These are phyloP conservation scores for Coemansia asiatica DNA, from an alignment of 192 early-diverging fungal species.

Conservation along the genomic window DNA sequence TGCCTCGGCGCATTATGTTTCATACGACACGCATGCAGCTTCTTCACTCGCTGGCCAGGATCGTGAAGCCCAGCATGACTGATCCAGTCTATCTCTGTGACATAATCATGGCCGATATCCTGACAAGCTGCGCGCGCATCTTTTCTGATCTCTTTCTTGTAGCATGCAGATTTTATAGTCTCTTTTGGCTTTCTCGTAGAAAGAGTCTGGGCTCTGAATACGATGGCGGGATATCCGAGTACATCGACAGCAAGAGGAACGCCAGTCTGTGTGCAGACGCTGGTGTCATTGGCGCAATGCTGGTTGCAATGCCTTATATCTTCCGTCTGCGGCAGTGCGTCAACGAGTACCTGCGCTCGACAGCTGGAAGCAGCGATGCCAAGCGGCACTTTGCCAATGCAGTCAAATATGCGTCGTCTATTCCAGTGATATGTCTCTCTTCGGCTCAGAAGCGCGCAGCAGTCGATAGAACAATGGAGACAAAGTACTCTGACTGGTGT, in stretches of 20 bases:
- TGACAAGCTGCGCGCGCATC: slow-evolving; percentile 90
- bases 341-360: slow-evolving; percentile 43
- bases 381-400: slow-evolving; percentile 87
- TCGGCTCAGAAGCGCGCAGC: slow-evolving; percentile 29
- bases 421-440: slow-evolving; percentile 54
- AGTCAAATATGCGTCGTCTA: slow-evolving; percentile 81
- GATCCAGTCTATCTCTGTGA: slow-evolving; percentile 69
- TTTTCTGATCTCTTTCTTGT: slow-evolving; percentile 74
- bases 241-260: slow-evolving; percentile 8
- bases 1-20: slow-evolving; percentile 36
- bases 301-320: slow-evolving; percentile 43
- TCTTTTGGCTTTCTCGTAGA: slow-evolving; percentile 32
- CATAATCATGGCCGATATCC: slow-evolving; percentile 89
- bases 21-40: slow-evolving; percentile 46
- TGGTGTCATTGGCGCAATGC: slow-evolving; percentile 21
- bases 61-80: slow-evolving; percentile 37
- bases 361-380: slow-evolving; percentile 32
- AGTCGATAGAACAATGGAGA: slow-evolving; percentile 15
- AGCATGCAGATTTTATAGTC: slow-evolving; percentile 56
- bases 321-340: slow-evolving; percentile 57
- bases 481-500: slow-evolving; percentile 32
- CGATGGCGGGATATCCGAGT: slow-evolving; percentile 7
- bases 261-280: slow-evolving; percentile 16
- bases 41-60: slow-evolving; percentile 30
- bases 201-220: not conserved